Percentiles rank a stretch among this genome's conserved stretches.
Conservation (phyloP, 805 yeast species). For the Zygotorulaspora danielsina region DNA sequence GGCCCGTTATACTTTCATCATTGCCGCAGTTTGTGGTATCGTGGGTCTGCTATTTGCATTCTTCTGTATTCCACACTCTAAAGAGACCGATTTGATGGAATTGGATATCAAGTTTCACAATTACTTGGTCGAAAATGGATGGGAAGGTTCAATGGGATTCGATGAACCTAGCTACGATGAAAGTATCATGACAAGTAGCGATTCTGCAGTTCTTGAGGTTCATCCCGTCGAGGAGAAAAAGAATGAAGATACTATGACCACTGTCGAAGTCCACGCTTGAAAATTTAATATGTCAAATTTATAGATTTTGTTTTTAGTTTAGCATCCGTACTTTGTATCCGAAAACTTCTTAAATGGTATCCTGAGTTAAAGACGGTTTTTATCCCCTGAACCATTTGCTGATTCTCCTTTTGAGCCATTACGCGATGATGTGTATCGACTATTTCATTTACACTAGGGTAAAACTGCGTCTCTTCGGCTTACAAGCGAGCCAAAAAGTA, state of each 20-base stretch:
- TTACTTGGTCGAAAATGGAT: conserved; percentile 56
- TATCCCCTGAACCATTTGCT: too few relatives aligned
- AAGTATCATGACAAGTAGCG: not conserved
- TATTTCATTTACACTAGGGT: too few relatives aligned
- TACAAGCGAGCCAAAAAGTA: too few relatives aligned
- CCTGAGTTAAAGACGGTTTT: too few relatives aligned
- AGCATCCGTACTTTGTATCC: too few relatives aligned
- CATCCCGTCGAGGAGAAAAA: conserved; percentile 1
- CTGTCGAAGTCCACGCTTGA: conserved; percentile 7
- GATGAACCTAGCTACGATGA: conserved; percentile 15
- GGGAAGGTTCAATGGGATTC: conserved; percentile 44
- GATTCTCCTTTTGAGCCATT: too few relatives aligned
- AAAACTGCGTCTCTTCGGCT: too few relatives aligned
- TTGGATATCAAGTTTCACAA: conserved; percentile 62
- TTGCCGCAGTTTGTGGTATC: conserved; percentile 69
- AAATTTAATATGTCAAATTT: too few relatives aligned
- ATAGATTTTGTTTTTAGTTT: too few relatives aligned
- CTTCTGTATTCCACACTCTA: conserved; percentile 63
- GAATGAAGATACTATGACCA: conserved; percentile 5
- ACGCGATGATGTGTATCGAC: too few relatives aligned
- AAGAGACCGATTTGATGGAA: conserved; percentile 61
- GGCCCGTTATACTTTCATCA: conserved; percentile 69
- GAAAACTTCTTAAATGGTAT: too few relatives aligned
- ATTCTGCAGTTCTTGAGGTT: not conserved
- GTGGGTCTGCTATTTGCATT: conserved; percentile 57